Evolutionary conservation across 2,329 filamentous ascomycete genomes (phyloP).

Genomic region (Pseudogymnoascus sp.): DNA sequence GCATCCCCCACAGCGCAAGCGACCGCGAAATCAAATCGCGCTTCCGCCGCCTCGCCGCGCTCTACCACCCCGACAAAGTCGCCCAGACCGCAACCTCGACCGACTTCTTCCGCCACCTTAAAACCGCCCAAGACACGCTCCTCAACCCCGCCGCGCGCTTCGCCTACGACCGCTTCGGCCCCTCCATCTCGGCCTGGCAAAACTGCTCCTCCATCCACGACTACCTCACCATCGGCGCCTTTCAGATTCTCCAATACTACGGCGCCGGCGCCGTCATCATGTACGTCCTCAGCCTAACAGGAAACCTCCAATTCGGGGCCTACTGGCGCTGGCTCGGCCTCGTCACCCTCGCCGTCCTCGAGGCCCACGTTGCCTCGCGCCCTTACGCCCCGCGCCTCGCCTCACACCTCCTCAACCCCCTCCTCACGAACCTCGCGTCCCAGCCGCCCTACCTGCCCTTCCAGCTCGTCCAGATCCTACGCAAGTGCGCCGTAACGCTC

Average conservation of each 20-base stretch:
- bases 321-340: conserved; percentile 58
- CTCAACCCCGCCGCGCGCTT: conserved; percentile 68
- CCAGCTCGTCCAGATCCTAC: conserved; percentile 66
- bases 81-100: conserved; percentile 23
- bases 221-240: conserved; percentile 61
- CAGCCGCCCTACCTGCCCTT: conserved; percentile 70
- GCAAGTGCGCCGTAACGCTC: conserved; percentile 66
- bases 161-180: conserved; percentile 84
- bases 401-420: conserved; percentile 37
- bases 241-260: conserved; percentile 53
- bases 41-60: conserved; percentile 66
- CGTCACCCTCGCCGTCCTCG: conserved; percentile 44
- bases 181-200: conserved; percentile 57
- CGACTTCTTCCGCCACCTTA: conserved; percentile 69
- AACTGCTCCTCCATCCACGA: conserved; percentile 61
- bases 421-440: conserved; percentile 30
- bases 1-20: conserved; percentile 56
- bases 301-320: conserved; percentile 58
- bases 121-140: conserved; percentile 73
- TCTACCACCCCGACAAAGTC: conserved; percentile 77
- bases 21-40: conserved; percentile 74
- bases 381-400: conserved; percentile 42
- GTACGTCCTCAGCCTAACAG: conserved; percentile 52
- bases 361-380: conserved; percentile 47
- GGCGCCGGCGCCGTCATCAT: conserved; percentile 46